Evolutionary conservation across 2,329 filamentous ascomycete genomes (phyloP), one percentile per base, ranked within the genome.

Genomic region (Fusarium siculi): DNA sequence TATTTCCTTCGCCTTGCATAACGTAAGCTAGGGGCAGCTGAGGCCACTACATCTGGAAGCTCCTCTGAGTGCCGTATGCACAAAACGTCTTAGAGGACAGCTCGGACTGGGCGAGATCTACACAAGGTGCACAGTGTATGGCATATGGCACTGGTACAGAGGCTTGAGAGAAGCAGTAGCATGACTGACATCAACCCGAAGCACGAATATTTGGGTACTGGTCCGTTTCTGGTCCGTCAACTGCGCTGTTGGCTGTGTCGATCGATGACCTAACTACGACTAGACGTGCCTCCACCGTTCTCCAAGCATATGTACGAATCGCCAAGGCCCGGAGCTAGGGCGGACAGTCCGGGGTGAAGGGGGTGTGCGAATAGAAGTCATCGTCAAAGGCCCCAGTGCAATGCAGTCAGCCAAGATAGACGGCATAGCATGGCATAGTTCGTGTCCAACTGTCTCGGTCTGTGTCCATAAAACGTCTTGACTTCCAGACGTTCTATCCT

Each of bases 391-490:
- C 23, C 34, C 34, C 34, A 54, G 57, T 40, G 55, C 72, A 53
- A 34, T 57, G 30, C 23, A 36, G 50, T 57, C 42, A 72, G 66
- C 55, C 34, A 74, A 65, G 65, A 60, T 66, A 37, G 43, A 60
- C 63, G 43, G 32, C 47, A 74, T 60, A 28, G 30, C 40, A 57
- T 57, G 54, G 23, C 37, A 55, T 43, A 28, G 54, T 40, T 54
- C 42, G 61, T 68, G 59, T 64, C 60, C 47, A 49, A 25, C 34
- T 54, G 28, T 59, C 43, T 63, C 50, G 21, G 43, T 57, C 16
- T 46, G 19, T 44, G 68, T 66, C 60, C 71, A 75, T 75, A 75
- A 75, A 73, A 74, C n/a, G 63, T 62, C 70, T 49, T 60, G 42
- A 39, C 68, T 56, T 75, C 70, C 67, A 49, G 54, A 19, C 47